Base-by-base conservation (phyloP, 1,139 yeast species). In the Nematodospora anomalae region DNA sequence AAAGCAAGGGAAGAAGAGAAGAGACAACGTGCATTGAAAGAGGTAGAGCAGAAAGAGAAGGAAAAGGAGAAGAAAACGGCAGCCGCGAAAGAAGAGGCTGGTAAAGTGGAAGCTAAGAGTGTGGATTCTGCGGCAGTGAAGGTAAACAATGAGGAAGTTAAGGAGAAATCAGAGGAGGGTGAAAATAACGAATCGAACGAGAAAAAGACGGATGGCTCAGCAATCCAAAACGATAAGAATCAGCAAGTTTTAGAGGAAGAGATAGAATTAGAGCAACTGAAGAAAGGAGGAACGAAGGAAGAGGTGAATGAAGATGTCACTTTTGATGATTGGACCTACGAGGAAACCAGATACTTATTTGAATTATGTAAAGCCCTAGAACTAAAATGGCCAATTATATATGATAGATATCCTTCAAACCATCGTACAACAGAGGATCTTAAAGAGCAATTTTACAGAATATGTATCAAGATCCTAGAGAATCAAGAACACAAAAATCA, bases 321-420 rank as follows among this genome's bases (percentile, higher is more conserved):
- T 6, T 30, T 35, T 12, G 37, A 33, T 26, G 36, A 29, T 7
- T 90, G 97, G 97, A 64, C 77, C 2, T 86, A 73, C 50, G 81
- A 81, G 30, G 97, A 92, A 56, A 87, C 97, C 0, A 66, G 67
- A 33, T 79, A 84, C 43, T 62, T 92, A 16, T 88, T 90, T 58
- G 83, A 80, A 2, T 62, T 87, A 24, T 86, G 95, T 45, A 60
- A 68, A 26, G 74, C 72, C 2, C 90, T 77, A 54, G 97, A 92
- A 54, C 69, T 92, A 52, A 77, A 94, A 46, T 92, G 98, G 97
- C 77, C 83, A 8, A 81, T 89, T 1, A 78, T 92, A 9, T 70
- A 76, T 43, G 98, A 92, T 53, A 66, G 97, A 44, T 90, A 80
- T 57, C 74, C 58, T 39, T 58, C 58, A 20, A 53, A 53, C 2